Evolutionary conservation across 2,329 filamentous ascomycete species (phyloP), one percentile per base, ranked within the genome.

Genomic region (Aphanoascus verrucosus): DNA sequence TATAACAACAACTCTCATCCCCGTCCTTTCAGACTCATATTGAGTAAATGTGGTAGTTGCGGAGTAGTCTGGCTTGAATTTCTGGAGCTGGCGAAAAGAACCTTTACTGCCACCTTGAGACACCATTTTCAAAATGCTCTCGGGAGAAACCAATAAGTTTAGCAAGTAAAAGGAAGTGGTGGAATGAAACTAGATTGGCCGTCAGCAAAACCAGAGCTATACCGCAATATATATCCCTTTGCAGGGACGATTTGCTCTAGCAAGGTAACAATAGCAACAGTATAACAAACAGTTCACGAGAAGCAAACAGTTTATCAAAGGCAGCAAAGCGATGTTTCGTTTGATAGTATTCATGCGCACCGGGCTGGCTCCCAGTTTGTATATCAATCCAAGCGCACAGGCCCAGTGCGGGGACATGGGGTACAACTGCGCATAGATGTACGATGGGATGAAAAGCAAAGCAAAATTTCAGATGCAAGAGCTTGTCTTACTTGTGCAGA

Each of bases 1-100:
- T 61, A 94, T 88, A 48, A 96, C 87, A 40, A 95, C 83, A 34
- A 95, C 86, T 61, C 90, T 85, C 88, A 98, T 93, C 50, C 93
- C 93, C 58, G 91, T 98, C 58, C 88, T 80, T 62, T 88, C 82
- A 5, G 93, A 98, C 65, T 94, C 88, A 86, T 98, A 98, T 68
- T 96, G 90, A 19, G 88, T 91, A 69, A 98, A 86, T 53, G 79
- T 82, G 58, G 79, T 82, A 58, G 86, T 86, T 9, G 90, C 86
- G 11, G 90, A 88, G 74, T 96, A 98, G 66, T 96, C 87, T 6
- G 87, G 85, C 60, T 85, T 79, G 73, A 98, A 95, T 64, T 80
- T 83, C 66, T 95, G 88, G 47, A 95, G 76, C 62, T 84, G 85
- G 67, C 84, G 87, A 72, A 97, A 97, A 37, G 77, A 71, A 53